These are phyloP conservation scores for Suillus weaverae DNA, from an alignment of 768 basidiomycete species.

Conservation along the genomic window DNA sequence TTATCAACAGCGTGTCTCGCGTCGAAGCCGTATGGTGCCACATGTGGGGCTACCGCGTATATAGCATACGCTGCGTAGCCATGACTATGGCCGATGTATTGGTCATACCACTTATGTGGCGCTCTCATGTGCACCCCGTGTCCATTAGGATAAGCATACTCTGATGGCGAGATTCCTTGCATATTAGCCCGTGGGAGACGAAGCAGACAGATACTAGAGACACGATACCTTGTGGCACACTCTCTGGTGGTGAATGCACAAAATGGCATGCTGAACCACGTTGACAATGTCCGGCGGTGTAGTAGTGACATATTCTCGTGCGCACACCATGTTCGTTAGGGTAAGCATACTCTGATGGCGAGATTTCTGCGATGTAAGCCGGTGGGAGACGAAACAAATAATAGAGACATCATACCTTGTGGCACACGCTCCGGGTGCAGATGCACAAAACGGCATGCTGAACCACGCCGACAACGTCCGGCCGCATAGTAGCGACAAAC, in stretches of 20 bases:
- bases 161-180: background rate
- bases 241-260: constrained; percentile 14
- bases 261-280: constrained; percentile 30
- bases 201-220: background rate
- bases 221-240: background rate
- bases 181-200: background rate
- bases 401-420: background rate
- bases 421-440: background rate
- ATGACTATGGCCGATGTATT: background rate
- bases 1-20: background rate
- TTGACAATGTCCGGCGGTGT: constrained; percentile 26
- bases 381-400: background rate
- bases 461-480: constrained; percentile 30
- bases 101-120: background rate
- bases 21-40: background rate
- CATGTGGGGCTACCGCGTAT: background rate
- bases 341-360: background rate
- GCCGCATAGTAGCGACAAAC: constrained; percentile 28
- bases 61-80: background rate
- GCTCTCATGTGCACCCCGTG: background rate
- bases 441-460: constrained; percentile 29
- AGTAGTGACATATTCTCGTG: background rate
- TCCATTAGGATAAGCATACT: background rate
- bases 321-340: background rate
- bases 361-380: background rate